A percentile compares a stretch with the other conserved stretches of the same genome.
Evolutionary conservation across 179 eudicot genomes (phyloP).

Genomic region (Beta corolliflora): DNA sequence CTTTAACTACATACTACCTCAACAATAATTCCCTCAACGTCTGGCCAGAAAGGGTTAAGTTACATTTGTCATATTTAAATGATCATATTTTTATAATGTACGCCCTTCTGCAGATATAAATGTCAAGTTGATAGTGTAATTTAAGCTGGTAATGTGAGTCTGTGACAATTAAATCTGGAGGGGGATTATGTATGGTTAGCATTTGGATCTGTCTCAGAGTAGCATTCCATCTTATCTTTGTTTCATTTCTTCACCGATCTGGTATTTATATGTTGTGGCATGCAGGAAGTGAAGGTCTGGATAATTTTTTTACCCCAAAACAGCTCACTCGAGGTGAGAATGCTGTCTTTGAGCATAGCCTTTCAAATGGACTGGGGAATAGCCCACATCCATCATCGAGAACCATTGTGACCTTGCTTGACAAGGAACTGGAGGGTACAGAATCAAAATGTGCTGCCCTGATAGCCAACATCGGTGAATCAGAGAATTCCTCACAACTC

Average conservation of each 20-base stretch:
- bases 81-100: no score
- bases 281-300: constrained; percentile 76
- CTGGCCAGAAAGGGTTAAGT: no score
- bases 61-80: no score
- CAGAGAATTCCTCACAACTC: constrained; percentile 46
- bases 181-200: background rate
- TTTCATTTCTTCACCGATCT: background rate
- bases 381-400: constrained; percentile 32
- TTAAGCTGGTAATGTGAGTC: no score
- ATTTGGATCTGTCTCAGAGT: background rate
- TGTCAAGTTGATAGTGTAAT: no score
- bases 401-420: constrained; percentile 62
- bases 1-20: no score
- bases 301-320: constrained; percentile 48
- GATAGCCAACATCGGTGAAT: constrained; percentile 36
- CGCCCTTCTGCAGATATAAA: no score
- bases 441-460: constrained; percentile 66
- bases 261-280: background rate
- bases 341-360: constrained; percentile 28
- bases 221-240: background rate
- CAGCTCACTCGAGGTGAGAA: constrained; percentile 40
- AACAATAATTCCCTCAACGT: no score
- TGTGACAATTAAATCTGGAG: no score
- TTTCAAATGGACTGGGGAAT: constrained; percentile 29
- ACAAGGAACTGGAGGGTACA: constrained; percentile 58